phyloP scores from a whole-genome alignment of 139 green algal genomes.

The Dunaliella primolecta region DNA sequence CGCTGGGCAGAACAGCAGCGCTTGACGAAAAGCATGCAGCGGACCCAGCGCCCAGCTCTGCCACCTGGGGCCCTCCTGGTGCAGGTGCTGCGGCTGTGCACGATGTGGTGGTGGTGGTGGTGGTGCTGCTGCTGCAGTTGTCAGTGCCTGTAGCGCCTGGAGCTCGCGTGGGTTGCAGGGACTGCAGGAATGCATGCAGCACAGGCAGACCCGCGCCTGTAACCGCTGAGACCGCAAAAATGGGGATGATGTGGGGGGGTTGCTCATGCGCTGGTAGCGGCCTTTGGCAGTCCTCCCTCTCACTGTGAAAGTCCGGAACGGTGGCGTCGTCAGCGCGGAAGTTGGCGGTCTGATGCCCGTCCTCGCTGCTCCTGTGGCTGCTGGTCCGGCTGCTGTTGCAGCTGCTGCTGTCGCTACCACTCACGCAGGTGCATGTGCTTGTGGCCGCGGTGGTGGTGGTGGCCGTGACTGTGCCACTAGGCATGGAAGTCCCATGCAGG shows the following conservation, averaged over 20 bases:
- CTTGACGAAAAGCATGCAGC: no score
- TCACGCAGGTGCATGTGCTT: neutral
- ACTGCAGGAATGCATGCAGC: conserved; percentile 70
- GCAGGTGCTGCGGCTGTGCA: neutral
- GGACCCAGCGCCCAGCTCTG: no score
- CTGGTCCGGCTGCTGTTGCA: neutral
- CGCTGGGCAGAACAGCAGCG: no score
- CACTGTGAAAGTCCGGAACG: no score
- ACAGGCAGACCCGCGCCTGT: conserved; percentile 56
- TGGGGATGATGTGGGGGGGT: conserved; percentile 30
- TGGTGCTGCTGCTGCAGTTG: conserved; percentile 2
- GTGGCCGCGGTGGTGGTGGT: neutral
- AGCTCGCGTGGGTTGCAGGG: conserved; percentile 35
- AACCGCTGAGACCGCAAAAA: conserved; percentile 65
- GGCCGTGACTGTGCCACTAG: neutral
- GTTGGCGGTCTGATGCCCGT: no score
- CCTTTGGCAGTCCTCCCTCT: no score
- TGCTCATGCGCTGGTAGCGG: neutral
- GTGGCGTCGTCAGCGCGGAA: no score
- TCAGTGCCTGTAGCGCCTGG: neutral
- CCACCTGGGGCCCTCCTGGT: no score
- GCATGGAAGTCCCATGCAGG: no score
- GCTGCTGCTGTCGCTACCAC: conserved; percentile 16
- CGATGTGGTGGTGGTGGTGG: neutral
- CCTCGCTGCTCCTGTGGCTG: neutral